Evolutionary conservation across 805 yeast species (phyloP).

Genomic region (Ogataea paradorogensis): DNA sequence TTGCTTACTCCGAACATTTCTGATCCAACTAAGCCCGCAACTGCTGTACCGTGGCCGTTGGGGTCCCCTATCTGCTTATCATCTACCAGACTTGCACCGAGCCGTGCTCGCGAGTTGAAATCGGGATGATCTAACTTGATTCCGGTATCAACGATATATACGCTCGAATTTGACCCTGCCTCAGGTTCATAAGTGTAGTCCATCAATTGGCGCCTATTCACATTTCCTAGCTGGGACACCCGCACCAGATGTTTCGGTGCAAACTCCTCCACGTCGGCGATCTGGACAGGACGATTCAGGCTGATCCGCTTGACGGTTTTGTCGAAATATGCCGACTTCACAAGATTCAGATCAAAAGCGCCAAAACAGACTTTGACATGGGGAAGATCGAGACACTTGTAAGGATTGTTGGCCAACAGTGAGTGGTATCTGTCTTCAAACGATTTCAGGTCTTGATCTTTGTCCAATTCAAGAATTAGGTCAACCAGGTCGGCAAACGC

Average conservation of each 20-base stretch:
- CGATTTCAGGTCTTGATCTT: conserved; percentile 6
- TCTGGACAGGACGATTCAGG: conserved; percentile 33
- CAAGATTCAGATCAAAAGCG: conserved; percentile 31
- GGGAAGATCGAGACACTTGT: conserved; percentile 29
- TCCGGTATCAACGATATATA: conserved; percentile 40
- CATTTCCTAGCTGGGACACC: conserved; percentile 34
- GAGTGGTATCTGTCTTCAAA: conserved; percentile 11
- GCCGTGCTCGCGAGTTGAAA: conserved; percentile 40
- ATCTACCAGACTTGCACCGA: conserved; percentile 41
- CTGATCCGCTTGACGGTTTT: conserved; percentile 36
- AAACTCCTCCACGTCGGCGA: conserved; percentile 39
- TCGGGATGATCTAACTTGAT: conserved; percentile 40
- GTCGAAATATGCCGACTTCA: conserved; percentile 36
- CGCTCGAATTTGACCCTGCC: conserved; percentile 40
- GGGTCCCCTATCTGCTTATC: conserved; percentile 27
- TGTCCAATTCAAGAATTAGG: conserved; percentile 14
- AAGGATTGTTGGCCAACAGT: conserved; percentile 5
- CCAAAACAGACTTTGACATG: conserved; percentile 36
- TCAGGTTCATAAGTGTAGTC: conserved; percentile 42
- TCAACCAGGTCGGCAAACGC: conserved; percentile 4
- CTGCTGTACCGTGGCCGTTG: conserved; percentile 57
- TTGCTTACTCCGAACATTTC: conserved; percentile 53
- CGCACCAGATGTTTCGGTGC: conserved; percentile 44
- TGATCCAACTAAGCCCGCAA: conserved; percentile 54
- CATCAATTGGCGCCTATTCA: conserved; percentile 29